Evolutionary conservation across 371 early-diverging fungal species (phyloP), one percentile per base, ranked within the genome.

Genomic region (Racocetra persica): DNA sequence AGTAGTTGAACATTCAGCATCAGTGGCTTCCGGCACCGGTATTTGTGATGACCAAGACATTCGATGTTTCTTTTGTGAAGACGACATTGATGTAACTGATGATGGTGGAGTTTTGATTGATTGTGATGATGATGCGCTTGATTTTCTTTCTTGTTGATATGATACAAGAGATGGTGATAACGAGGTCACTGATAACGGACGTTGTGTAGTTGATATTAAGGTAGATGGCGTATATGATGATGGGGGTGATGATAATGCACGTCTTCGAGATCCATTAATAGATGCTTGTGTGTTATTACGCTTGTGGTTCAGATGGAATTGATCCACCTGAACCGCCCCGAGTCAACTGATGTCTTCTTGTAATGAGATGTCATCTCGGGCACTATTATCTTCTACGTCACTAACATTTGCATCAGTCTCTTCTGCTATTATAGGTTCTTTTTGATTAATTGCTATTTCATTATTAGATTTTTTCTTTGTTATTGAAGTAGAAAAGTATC

Each of bases 261-360:
- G 54, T 54, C 13, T 41, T 28, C 74, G 54, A 16, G 20, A 38
- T 51, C 49, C 38, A 8, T 38, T 71, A 7, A 18, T n/a, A 7
- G 71, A 49, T 32, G 38, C 11, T 67, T 22, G 20, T 10, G 59
- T 22, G 59, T 4, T 24, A 24, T 59, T 20, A 11, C 18, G 59
- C 2, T n/a, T 20, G 22, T 59, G 59, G 59, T 54, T 75, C 75
- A 13, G 59, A 8, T 32, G 55, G 24, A 28, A 5, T 24, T 51
- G 60, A 60, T 65, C 63, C 60, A 77, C 63, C 36, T 22, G 77
- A 77, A 77, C 77, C 77, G 77, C 77, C 41, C 14, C 60, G 59
- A 77, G 77, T 77, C 77, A 77, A 77, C 77, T 77, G 52, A 26
- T 28, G 10, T 51, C 54, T 22, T 41, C 52, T 45, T 41, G n/a